Evolutionary conservation across 352 stramenopile genomes (phyloP), one percentile per base, ranked within the genome.

Genomic region (Phytopythium chamaehyphon): DNA sequence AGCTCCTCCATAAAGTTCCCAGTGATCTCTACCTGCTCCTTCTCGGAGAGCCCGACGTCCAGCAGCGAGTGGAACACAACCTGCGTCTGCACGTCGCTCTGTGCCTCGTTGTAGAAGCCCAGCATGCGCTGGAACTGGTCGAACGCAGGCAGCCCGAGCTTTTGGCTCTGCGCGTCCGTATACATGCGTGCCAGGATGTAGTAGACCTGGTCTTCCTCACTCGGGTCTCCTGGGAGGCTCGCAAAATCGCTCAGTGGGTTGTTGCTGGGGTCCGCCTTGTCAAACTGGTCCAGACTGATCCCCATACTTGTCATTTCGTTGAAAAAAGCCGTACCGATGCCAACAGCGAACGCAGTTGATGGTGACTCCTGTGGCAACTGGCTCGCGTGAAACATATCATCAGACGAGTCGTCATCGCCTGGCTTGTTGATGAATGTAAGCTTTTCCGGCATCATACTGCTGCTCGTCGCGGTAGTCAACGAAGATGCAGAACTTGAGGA

Each of bases 51-150:
- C 8, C 58, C 67, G 33, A 89, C 64, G 26, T 85, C 73, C 2
- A 73, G 57, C 40, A 91, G 52, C 23, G 80, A 73, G 45, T 85
- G 73, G 63, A 93, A 93, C 1, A 93, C 59, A 33, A 93, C 76
- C 24, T 91, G 77, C 2, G 80, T 89, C 55, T 85, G 76, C 21
- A 78, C 64, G 35, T 90, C 74, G 47, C 80, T 74, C 50, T 90
- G 78, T 14, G 57, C 69, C 55, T 93, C 83, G 10, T 67, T 83
- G 57, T 93, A 93, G 50, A 93, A 91, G 10, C 83, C 83, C 54
- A 93, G 61, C 76, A 93, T 85, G 59, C 79, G 76, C 54, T 90
- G 77, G 36, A 88, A 90, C 50, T 88, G 76, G 39, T 93, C 80
- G 35, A 93, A 93, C 14, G 83, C 80, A n/a, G 83, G 77, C 15